These are phyloP conservation scores for Neonectria faginata DNA, from an alignment of 2,329 filamentous ascomycete species.

Conservation along the genomic window DNA sequence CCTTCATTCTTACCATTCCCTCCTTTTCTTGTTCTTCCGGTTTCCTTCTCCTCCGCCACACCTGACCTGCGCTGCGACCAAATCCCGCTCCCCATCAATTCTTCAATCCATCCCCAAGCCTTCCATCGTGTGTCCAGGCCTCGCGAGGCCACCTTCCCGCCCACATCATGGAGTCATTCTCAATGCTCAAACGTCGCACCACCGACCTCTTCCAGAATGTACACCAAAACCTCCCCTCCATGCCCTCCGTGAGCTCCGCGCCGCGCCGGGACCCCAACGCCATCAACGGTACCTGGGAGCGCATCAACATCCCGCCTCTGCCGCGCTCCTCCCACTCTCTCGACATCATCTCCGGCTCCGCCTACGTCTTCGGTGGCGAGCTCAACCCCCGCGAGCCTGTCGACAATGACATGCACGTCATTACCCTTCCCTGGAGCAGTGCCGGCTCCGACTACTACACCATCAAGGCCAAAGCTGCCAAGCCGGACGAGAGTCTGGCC, in stretches of 20 bases:
- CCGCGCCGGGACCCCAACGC: constrained; percentile 41
- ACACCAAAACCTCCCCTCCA: constrained; percentile 58
- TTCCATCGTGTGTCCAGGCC: constrained; percentile 10
- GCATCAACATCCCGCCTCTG: constrained; percentile 65
- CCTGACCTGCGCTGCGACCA: constrained; percentile 1
- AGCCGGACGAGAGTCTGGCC: constrained; percentile 42
- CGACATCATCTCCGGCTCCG: constrained; percentile 66
- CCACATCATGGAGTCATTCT: constrained; percentile 60
- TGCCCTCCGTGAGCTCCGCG: constrained; percentile 45
- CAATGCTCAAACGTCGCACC: constrained; percentile 65
- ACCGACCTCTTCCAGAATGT: constrained; percentile 64
- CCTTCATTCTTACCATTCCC: constrained; percentile 1
- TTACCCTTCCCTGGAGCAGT: constrained; percentile 70
- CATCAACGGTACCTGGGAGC: constrained; percentile 71
- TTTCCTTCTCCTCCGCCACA: constrained; percentile 12
- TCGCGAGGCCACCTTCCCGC: constrained; percentile 14
- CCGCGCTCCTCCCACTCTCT: constrained; percentile 81
- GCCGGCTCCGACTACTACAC: constrained; percentile 70
- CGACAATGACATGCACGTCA: constrained; percentile 77
- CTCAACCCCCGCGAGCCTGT: constrained; percentile 72
- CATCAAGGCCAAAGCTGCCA: constrained; percentile 62
- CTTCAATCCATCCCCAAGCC: constrained; percentile 5
- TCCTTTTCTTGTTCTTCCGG: constrained; percentile 8
- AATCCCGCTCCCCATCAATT: not conserved
- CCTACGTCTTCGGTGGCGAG: constrained; percentile 84